phyloP scores from a whole-genome alignment of 805 yeast species.

The Wickerhamiella bombiphila region DNA sequence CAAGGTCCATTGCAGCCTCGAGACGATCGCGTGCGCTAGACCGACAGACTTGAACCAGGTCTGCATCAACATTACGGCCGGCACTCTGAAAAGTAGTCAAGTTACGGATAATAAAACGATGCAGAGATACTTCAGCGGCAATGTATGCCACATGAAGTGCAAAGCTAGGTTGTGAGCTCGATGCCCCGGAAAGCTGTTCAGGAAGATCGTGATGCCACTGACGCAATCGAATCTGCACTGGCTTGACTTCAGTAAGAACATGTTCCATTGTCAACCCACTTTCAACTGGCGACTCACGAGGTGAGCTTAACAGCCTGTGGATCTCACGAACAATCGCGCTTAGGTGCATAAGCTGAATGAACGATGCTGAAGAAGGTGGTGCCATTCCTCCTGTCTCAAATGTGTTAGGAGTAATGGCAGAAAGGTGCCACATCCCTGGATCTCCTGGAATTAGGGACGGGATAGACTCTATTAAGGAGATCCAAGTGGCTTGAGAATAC shows the following conservation, averaged over 20 bases:
- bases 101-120: constrained; percentile 34
- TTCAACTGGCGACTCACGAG: background rate
- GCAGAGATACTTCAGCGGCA: constrained; percentile 78
- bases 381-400: constrained; percentile 24
- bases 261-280: constrained; percentile 29
- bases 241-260: constrained; percentile 59
- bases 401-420: constrained; percentile 12
- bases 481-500: constrained; percentile 85
- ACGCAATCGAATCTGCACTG: constrained; percentile 24
- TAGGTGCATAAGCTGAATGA: constrained; percentile 23
- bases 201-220: constrained; percentile 26
- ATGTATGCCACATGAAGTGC: constrained; percentile 73
- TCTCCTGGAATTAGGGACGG: constrained; percentile 61
- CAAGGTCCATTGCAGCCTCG: constrained; percentile 67
- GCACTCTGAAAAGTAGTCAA: constrained; percentile 20
- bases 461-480: constrained; percentile 61
- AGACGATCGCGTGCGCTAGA: constrained; percentile 75
- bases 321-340: constrained; percentile 25
- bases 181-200: constrained; percentile 16
- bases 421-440: constrained; percentile 68
- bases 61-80: constrained; percentile 30
- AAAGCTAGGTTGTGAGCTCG: constrained; percentile 42
- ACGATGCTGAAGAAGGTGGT: constrained; percentile 34
- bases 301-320: constrained; percentile 22
- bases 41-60: constrained; percentile 54